Evolutionary conservation across 768 basidiomycete genomes (phyloP).

Genomic region (Neoboletus magnificus): DNA sequence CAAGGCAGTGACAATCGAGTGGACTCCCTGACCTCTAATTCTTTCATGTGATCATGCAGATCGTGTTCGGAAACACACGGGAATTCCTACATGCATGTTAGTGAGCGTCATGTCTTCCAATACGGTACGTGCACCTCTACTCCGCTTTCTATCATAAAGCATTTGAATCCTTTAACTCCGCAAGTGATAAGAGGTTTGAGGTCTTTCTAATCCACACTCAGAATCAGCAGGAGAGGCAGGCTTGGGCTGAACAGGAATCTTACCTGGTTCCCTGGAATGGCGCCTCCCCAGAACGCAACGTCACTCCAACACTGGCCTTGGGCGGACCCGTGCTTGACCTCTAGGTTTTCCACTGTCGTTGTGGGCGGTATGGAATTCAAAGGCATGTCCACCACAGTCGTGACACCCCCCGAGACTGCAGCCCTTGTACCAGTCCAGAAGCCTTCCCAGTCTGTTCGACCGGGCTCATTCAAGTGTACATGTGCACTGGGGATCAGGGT

Average conservation of each 20-base stretch:
- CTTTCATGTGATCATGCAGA: slow-evolving; percentile 64
- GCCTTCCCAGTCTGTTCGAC: slow-evolving; percentile 92
- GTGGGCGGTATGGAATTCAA: slow-evolving; percentile 97
- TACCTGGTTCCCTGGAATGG: slow-evolving; percentile 88
- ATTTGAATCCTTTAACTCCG: slow-evolving; percentile 96
- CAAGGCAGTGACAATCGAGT: background rate
- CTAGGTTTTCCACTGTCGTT: slow-evolving; percentile 75
- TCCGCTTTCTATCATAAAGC: slow-evolving; percentile 93
- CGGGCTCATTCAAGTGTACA: slow-evolving; percentile 93
- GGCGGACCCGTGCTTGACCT: slow-evolving; percentile 69
- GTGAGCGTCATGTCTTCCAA: slow-evolving; percentile 1
- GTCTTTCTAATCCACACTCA: slow-evolving; percentile 47
- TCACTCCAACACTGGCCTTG: slow-evolving; percentile 67
- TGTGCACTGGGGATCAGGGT: slow-evolving; percentile 55
- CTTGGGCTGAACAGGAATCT: slow-evolving; percentile 5
- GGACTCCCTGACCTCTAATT: slow-evolving; percentile 55
- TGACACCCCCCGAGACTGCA: slow-evolving; percentile 91
- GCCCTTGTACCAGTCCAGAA: slow-evolving; percentile 90
- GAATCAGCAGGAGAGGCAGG: background rate
- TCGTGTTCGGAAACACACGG: slow-evolving; percentile 77
- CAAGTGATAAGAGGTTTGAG: slow-evolving; percentile 70
- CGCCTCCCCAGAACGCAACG: slow-evolving; percentile 84
- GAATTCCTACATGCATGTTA: slow-evolving; percentile 67
- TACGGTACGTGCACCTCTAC: slow-evolving; percentile 62
- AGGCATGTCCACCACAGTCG: slow-evolving; percentile 96